Percentiles rank a stretch among this genome's conserved stretches.
phyloP scores from a whole-genome alignment of 1,284 basidiomycete species.

The Cutaneotrichosporon curvatum region DNA sequence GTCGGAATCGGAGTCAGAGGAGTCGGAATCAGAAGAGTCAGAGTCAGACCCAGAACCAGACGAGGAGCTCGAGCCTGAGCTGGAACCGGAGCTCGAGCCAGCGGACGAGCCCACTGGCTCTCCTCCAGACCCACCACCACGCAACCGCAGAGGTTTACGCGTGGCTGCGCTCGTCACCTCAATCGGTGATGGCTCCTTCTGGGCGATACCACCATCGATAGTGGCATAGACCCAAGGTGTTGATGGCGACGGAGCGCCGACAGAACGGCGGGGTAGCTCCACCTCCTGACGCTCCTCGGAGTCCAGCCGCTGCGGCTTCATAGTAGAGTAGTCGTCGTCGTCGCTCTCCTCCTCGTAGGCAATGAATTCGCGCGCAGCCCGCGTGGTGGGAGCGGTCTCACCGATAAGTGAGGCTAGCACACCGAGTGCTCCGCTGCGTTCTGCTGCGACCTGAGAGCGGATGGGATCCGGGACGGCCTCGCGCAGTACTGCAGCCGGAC shows the following conservation, averaged over 20 bases:
- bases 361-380: constrained; percentile 12
- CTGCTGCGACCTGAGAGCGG: constrained; percentile 18
- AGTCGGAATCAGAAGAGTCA: constrained; percentile 14
- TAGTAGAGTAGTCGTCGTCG: constrained; percentile 11
- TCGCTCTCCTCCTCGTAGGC: constrained; percentile 22
- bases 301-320: constrained; percentile 5
- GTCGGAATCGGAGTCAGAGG: constrained; percentile 11
- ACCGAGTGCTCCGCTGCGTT: constrained; percentile 23
- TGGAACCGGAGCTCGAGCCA: constrained; percentile 9
- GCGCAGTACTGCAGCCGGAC: too few relatives aligned
- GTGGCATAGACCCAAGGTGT: too few relatives aligned
- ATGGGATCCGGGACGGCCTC: constrained; percentile 20
- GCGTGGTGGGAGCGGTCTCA: not conserved
- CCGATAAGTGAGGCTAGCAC: constrained; percentile 28
- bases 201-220: not conserved
- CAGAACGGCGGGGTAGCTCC: constrained; percentile 11
- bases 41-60: constrained; percentile 13
- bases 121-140: not conserved
- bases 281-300: constrained; percentile 14
- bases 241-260: constrained; percentile 1
- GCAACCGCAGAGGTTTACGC: not conserved
- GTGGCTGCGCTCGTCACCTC: too few relatives aligned
- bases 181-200: not conserved
- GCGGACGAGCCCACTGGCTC: not conserved
- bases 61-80: constrained; percentile 6